Conservation (phyloP, 345 rosid species). For the Turnera subulata region DNA sequence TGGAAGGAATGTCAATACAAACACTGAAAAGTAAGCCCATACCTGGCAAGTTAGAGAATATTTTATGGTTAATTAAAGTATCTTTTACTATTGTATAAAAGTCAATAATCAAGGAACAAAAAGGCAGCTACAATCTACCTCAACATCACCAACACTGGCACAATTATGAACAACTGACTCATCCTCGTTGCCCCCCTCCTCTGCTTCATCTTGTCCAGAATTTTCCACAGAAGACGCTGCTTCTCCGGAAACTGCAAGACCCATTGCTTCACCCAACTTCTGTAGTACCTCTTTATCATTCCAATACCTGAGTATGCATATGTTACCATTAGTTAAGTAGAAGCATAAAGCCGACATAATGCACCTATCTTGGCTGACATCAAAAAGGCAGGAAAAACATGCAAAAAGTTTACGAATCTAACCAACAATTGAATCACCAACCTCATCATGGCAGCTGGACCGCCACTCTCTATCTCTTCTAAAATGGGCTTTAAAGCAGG, state of each 20-base stretch:
- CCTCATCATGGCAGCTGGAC: conserved; percentile 98
- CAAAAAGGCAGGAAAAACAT: neutral
- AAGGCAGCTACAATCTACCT: conserved; percentile 42
- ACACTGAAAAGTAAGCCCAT: too few relatives aligned
- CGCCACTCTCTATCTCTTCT: conserved; percentile 88
- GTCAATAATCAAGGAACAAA: neutral
- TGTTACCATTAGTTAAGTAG: conserved; percentile 2
- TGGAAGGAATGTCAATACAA: too few relatives aligned
- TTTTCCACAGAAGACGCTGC: conserved; percentile 58
- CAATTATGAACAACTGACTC: conserved; percentile 86
- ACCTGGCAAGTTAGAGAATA: too few relatives aligned
- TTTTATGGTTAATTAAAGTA: too few relatives aligned
- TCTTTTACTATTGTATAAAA: too few relatives aligned
- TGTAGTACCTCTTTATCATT: conserved; percentile 83
- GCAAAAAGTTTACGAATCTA: neutral
- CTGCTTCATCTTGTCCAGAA: conserved; percentile 52
- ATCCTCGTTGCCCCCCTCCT: conserved; percentile 74
- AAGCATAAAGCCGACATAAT: conserved; percentile 3
- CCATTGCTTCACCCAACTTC: conserved; percentile 99
- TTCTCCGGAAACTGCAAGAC: conserved; percentile 66
- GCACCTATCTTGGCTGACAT: neutral
- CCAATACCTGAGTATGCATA: conserved; percentile 67
- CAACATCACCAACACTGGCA: conserved; percentile 96
- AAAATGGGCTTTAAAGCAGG: conserved; percentile 82
- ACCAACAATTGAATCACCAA: conserved; percentile 20